Percentiles rank a stretch among this genome's conserved stretches.
Conservation (phyloP, 2,329 filamentous ascomycete species). For the Calycina marina region DNA sequence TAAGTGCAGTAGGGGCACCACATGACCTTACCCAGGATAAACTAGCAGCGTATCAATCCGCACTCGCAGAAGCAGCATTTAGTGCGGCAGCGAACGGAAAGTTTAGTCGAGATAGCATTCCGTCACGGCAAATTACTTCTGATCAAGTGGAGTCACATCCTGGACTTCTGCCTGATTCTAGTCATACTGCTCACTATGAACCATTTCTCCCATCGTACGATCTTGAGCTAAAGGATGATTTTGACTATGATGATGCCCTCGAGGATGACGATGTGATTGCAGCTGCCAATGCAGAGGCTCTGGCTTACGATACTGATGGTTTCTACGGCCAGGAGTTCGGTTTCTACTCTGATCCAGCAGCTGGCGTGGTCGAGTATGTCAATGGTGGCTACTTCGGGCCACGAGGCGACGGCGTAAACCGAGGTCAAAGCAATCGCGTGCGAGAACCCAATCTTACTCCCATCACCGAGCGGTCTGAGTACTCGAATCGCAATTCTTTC, state of each 20-base stretch:
- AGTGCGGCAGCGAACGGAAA: conserved; percentile 63
- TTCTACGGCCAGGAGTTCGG: conserved; percentile 96
- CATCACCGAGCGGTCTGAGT: conserved; percentile 91
- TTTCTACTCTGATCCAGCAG: conserved; percentile 61
- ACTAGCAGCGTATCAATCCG: conserved; percentile 65
- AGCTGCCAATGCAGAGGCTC: conserved; percentile 82
- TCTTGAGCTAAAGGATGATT: conserved; percentile 27
- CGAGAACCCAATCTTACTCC: conserved; percentile 87
- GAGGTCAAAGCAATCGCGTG: conserved; percentile 58
- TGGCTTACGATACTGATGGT: conserved; percentile 83
- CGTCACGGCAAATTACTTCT: conserved; percentile 11
- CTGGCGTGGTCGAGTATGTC: conserved; percentile 35
- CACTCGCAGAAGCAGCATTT: conserved; percentile 68
- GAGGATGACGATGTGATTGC: conserved; percentile 88
- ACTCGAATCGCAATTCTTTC: conserved; percentile 85
- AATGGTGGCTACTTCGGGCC: conserved; percentile 86
- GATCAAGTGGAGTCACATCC: conserved; percentile 21
- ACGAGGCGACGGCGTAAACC: conserved; percentile 43
- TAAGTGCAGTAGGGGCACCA: conserved; percentile 9
- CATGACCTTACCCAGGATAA: conserved; percentile 35
- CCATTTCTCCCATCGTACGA: conserved; percentile 22
- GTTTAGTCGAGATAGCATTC: conserved; percentile 42
- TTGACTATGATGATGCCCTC: conserved; percentile 45
- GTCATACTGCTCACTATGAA: conserved; percentile 22
- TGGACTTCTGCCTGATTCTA: conserved; percentile 27